Base-by-base conservation (phyloP, 1,284 basidiomycete genomes). In the Boletus sp. region DNA sequence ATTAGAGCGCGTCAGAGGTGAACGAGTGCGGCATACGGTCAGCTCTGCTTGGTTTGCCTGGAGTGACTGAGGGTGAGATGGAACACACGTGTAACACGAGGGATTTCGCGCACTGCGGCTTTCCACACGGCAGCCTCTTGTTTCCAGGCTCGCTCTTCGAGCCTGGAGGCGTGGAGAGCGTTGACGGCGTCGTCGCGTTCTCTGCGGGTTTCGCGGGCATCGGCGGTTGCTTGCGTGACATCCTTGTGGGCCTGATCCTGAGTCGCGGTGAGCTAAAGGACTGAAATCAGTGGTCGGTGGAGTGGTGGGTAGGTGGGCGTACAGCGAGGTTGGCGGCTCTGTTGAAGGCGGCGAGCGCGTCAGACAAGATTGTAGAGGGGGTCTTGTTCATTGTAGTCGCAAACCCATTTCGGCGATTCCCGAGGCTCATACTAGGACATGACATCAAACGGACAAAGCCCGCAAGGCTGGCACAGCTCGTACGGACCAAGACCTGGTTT, bases 11-110 rank as follows among this genome's bases (percentile, higher is more conserved):
- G 39, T 49, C 26, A 47, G 20, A 14, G 16, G 30, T 17, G 37
- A 37, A 41, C 42, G 4, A 41, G 23, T 23, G 4, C 16, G 34
- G 36, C 73, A 35, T 58, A 84, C 83, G 20, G 77, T 81, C 41
- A 77, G 54, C 52, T 82, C 79, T 3, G 75, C 72, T 62, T 81
- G 80, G 50, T 77, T 70, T 17, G 77, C 59, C 83, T 84, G 48
- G 51, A 22, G 41, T 34, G 20, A 29, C 8, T 33, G 32, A 40
- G 17, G 12, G 32, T 56, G 44, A 62, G 48, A 44, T 8, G 6
- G 43, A 23, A 34, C n/a, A 35, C 22, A 37, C 22, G 34, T 35
- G 5, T 7, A 38, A 48, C 32, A 52, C 5, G 42, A 19, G 14
- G 34, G 22, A 44, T 46, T n/a, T 32, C 33, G 72, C 81, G 63